Evolutionary conservation across 2,329 filamentous ascomycete genomes (phyloP).

Genomic region (Xylaria sp.): DNA sequence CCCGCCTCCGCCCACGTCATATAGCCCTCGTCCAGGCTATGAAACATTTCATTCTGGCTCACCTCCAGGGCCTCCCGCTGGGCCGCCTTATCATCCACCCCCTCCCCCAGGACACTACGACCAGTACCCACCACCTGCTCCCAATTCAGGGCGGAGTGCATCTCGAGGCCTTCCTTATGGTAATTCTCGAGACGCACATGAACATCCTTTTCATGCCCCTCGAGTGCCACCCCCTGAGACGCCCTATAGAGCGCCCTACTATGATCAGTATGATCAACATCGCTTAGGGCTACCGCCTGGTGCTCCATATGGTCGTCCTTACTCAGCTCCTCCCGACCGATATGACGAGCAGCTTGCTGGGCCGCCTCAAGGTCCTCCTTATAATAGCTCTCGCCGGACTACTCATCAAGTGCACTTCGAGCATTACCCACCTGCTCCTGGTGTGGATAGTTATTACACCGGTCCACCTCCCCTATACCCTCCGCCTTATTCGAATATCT

Average conservation of each 20-base stretch:
- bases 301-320: constrained; percentile 30
- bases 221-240: constrained; percentile 22
- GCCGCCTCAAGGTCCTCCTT: constrained; percentile 12
- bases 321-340: constrained; percentile 28
- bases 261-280: constrained; percentile 33
- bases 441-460: constrained; percentile 27
- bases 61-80: constrained; percentile 35
- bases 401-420: constrained; percentile 29
- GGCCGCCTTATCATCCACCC: constrained; percentile 24
- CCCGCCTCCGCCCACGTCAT: constrained; percentile 38
- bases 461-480: constrained; percentile 33
- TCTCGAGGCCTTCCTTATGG: constrained; percentile 17
- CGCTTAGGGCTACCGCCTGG: constrained; percentile 17
- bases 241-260: constrained; percentile 12
- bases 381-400: constrained; percentile 15
- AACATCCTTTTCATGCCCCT: constrained; percentile 26
- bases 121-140: constrained; percentile 29
- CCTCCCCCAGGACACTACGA: constrained; percentile 28
- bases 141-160: constrained; percentile 13
- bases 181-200: constrained; percentile 28
- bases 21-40: constrained; percentile 37
- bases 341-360: constrained; percentile 28
- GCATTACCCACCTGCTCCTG: constrained; percentile 33
- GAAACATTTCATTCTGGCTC: constrained; percentile 32
- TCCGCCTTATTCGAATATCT: constrained; percentile 19